phyloP scores from a whole-genome alignment of 2,329 filamentous ascomycete species.

The Monilinia laxa region DNA sequence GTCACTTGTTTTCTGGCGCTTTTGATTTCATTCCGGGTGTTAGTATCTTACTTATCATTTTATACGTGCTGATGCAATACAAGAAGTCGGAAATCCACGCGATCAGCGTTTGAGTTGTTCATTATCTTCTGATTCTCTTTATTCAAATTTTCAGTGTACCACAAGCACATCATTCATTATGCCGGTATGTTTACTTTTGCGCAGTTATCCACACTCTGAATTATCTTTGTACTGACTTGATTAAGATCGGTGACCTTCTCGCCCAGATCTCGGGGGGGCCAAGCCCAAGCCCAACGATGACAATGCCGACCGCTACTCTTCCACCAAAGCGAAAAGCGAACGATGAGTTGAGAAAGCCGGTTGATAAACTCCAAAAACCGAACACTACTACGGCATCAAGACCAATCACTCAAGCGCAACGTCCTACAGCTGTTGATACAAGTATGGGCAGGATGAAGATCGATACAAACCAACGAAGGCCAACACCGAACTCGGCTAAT shows the following conservation, averaged over 20 bases:
- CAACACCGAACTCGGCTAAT: slow-evolving; percentile 21
- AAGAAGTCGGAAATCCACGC: slow-evolving; percentile 25
- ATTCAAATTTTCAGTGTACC: slow-evolving; percentile 10
- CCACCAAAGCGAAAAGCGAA: slow-evolving; percentile 58
- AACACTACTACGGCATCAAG: slow-evolving; percentile 33
- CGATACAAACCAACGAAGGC: slow-evolving; percentile 23
- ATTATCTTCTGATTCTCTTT: slow-evolving; percentile 15
- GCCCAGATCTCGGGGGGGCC: slow-evolving; percentile 60
- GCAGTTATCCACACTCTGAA: slow-evolving; percentile 13
- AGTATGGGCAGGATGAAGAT: slow-evolving; percentile 33
- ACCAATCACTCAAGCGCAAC: slow-evolving; percentile 26
- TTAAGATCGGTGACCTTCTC: slow-evolving; percentile 56
- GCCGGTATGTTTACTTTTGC: slow-evolving; percentile 32
- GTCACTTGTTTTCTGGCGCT: slow-evolving; percentile 1
- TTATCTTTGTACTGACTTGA: slow-evolving; percentile 31
- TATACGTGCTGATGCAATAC: slow-evolving; percentile 28
- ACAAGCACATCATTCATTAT: slow-evolving; percentile 28
- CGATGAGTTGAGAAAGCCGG: slow-evolving; percentile 47
- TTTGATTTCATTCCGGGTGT: slow-evolving; percentile 2
- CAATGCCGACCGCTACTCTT: slow-evolving; percentile 37
- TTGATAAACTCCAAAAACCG: slow-evolving; percentile 47
- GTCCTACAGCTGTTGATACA: slow-evolving; percentile 29
- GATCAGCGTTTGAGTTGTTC: slow-evolving; percentile 29
- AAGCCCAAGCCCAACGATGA: slow-evolving; percentile 32
- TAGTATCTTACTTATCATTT: background rate